Evolutionary conservation across 23 red algal genomes (phyloP).

Genomic region (Gracilaria gracilis): DNA sequence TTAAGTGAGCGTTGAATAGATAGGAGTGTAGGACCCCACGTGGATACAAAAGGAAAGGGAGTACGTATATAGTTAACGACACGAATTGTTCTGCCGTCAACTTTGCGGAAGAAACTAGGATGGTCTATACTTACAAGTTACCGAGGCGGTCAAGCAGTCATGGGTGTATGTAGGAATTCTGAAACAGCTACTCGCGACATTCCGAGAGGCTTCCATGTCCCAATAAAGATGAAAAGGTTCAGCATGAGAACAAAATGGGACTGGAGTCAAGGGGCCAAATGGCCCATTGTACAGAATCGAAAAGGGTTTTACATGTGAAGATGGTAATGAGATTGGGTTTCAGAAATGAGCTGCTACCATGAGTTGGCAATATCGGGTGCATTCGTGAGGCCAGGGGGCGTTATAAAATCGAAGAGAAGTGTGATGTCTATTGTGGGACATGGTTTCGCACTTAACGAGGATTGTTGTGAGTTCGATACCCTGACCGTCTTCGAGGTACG

Average conservation of each 20-base stretch:
- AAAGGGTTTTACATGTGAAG: background rate
- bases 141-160: background rate
- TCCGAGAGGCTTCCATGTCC: background rate
- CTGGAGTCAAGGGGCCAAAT: background rate
- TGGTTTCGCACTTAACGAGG: background rate
- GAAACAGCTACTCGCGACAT: background rate
- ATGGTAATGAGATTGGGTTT: background rate
- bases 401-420: background rate
- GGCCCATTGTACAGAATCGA: background rate
- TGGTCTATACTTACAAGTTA: background rate
- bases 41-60: too few species aligned
- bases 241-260: background rate
- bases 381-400: background rate
- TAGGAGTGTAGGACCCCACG: too few species aligned
- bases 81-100: slow-evolving; percentile 5
- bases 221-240: background rate
- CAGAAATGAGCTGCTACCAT: background rate
- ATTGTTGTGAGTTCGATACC: too few species aligned
- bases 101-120: background rate
- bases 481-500: too few species aligned
- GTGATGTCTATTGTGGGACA: background rate
- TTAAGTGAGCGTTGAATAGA: background rate
- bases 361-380: background rate
- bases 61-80: background rate
- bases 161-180: background rate